Base-by-base conservation (phyloP, 176 grass and related monocot species). In the Aegilops tauschii region DNA sequence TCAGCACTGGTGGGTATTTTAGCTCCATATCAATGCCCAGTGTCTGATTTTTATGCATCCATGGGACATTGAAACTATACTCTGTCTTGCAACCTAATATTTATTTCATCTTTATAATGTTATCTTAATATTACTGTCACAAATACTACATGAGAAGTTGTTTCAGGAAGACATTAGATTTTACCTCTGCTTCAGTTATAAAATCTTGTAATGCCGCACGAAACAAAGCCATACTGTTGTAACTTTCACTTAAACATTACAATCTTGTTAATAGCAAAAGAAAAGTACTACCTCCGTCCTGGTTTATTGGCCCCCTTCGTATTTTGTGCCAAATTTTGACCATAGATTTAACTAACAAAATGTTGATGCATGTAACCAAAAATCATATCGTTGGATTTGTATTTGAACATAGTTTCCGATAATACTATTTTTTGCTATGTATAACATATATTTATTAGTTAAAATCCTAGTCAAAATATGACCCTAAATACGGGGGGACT, bases 1-100 rank as follows among this genome's bases (percentile, higher is more conserved):
- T 99, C 80, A 86, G 89, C 83, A 99, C 97, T 30, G 97, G 97
- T 99, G 28, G 65, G 88, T 75, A 71, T 56, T 90, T 74, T 78
- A 86, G 68, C 59, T 65, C 78, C 21, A 52, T 89, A 61, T 45
- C 31, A 66, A 18, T 90, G 69, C 36, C 23, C 70, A 25, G 66
- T 86, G 20, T 67, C 18, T 29, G 5, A 45, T 80, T 40, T 87
- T 61, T 73, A 28, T 73, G 61, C 17, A 77, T 49, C 8, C 76
- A 7, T 50, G 47, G 75, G 30, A 84, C 70, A 14, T n/a, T 71
- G n/a, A 45, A 61, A 18, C 74, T 78, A 85, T 39, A 80, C 25
- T 68, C 69, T 81, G n/a, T 29, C 56, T 31, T 90, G 21, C 18
- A 56, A 79, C 11, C 6, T 82, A 52, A 4, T 71, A 69, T 78